Conservation (phyloP, 345 rosid genomes). For the Eutrema japonicum region DNA sequence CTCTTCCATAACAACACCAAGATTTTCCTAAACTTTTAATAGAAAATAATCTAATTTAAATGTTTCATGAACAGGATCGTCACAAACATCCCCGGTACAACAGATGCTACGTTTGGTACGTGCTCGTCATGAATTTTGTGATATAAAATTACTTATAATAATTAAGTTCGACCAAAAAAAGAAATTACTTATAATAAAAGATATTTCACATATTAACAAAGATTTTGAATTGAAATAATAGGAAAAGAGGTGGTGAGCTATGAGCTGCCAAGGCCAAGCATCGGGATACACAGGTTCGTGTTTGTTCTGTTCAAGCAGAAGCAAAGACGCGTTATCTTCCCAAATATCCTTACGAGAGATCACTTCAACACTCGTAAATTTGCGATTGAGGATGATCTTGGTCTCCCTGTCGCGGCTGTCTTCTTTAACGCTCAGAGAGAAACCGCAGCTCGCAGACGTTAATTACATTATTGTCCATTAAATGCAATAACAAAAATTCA, state of each 20-base stretch:
- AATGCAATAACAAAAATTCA: not conserved
- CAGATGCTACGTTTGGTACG: constrained; percentile 73
- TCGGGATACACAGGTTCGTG: constrained; percentile 74
- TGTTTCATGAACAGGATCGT: constrained; percentile 53
- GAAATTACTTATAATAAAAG: not conserved
- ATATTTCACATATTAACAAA: not conserved
- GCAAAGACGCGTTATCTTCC: constrained; percentile 49
- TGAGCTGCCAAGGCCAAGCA: constrained; percentile 62
- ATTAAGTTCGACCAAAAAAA: no score
- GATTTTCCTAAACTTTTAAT: not conserved
- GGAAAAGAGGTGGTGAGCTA: constrained; percentile 69
- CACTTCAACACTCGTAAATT: constrained; percentile 60
- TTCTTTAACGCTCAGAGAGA: constrained; percentile 76
- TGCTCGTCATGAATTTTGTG: not conserved
- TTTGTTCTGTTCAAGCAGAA: constrained; percentile 66
- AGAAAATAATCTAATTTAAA: not conserved
- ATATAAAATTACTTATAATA: not conserved
- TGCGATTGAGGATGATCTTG: constrained; percentile 57
- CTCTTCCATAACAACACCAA: not conserved
- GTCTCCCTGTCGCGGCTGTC: constrained; percentile 76
- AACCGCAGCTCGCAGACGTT: constrained; percentile 71
- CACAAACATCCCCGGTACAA: constrained; percentile 70
- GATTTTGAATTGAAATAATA: constrained; percentile 11
- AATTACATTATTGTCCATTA: constrained; percentile 17
- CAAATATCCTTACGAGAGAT: constrained; percentile 53